These are phyloP conservation scores for Uronychia binucleata DNA, from an alignment of 73 alveolate genomes.

Conservation along the genomic window DNA sequence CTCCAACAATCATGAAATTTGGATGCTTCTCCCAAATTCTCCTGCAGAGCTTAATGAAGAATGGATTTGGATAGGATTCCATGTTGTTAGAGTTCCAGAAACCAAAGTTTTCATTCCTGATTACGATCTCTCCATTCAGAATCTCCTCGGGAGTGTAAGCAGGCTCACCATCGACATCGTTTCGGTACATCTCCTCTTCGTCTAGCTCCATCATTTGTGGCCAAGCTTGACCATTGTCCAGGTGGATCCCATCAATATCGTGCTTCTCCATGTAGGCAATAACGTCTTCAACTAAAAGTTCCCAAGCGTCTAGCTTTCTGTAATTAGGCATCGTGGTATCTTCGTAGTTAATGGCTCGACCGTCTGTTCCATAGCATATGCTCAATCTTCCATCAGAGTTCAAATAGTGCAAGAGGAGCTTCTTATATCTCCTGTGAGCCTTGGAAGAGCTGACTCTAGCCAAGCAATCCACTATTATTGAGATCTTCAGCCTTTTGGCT, in stretches of 20 bases:
- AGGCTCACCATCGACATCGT: slow-evolving; percentile 95
- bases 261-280: slow-evolving; percentile 67
- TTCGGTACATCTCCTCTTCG: slow-evolving; percentile 93
- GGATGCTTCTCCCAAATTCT: slow-evolving; percentile 92
- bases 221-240: slow-evolving; percentile 98
- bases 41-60: slow-evolving; percentile 90
- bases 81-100: slow-evolving; percentile 88
- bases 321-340: slow-evolving; percentile 88
- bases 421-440: slow-evolving; percentile 88
- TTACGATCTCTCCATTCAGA: slow-evolving; percentile 91
- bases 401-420: slow-evolving; percentile 76
- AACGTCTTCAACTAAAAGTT: slow-evolving; percentile 85
- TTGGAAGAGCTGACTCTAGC: slow-evolving; percentile 92
- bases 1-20: slow-evolving; percentile 94
- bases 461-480: slow-evolving; percentile 91
- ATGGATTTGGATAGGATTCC: slow-evolving; percentile 96
- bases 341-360: slow-evolving; percentile 84
- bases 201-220: slow-evolving; percentile 95
- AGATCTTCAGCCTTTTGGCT: slow-evolving; percentile 85
- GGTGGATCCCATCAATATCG: slow-evolving; percentile 92
- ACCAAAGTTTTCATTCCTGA: slow-evolving; percentile 86
- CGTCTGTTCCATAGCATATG: slow-evolving; percentile 97
- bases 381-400: slow-evolving; percentile 87
- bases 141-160: slow-evolving; percentile 91
- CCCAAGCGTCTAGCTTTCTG: slow-evolving; percentile 96